Conservation (phyloP, 164 flowering plant species). For the Chimonanthus salicifolius region DNA sequence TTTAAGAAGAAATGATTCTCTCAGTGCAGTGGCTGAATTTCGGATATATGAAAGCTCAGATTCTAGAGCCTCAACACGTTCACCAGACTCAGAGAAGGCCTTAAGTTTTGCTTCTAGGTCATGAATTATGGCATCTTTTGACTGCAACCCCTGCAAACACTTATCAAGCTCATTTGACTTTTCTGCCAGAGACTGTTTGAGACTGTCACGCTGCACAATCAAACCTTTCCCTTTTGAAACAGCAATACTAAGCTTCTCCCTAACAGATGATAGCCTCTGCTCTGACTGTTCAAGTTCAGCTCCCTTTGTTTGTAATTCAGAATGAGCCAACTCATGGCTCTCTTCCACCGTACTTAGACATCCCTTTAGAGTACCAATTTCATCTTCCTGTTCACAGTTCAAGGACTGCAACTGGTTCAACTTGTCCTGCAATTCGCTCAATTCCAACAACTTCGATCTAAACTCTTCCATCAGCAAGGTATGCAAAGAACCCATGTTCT, state of each 20-base stretch:
- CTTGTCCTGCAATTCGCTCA: constrained; percentile 41
- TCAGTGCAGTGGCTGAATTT: constrained; percentile 83
- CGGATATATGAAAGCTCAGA: constrained; percentile 98
- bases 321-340: constrained; percentile 26
- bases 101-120: constrained; percentile 70
- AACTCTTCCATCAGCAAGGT: constrained; percentile 28
- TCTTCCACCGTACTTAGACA: constrained; percentile 45
- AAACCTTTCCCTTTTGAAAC: constrained; percentile 96
- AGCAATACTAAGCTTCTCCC: constrained; percentile 95
- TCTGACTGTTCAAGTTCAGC: constrained; percentile 86
- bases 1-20: constrained; percentile 92
- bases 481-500: constrained; percentile 5
- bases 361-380: constrained; percentile 46
- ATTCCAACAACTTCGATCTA: constrained; percentile 31
- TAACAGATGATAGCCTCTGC: constrained; percentile 72
- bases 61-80: constrained; percentile 95
- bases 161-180: constrained; percentile 66
- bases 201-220: constrained; percentile 79
- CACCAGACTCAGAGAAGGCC: constrained; percentile 84
- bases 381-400: constrained; percentile 45
- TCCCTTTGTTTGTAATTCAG: constrained; percentile 51
- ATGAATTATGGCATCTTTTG: constrained; percentile 52
- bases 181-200: constrained; percentile 76
- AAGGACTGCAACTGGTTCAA: constrained; percentile 34
- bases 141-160: constrained; percentile 64